Conservation (phyloP, 2,329 filamentous ascomycete species). For the Verticillium nonalfalfae region DNA sequence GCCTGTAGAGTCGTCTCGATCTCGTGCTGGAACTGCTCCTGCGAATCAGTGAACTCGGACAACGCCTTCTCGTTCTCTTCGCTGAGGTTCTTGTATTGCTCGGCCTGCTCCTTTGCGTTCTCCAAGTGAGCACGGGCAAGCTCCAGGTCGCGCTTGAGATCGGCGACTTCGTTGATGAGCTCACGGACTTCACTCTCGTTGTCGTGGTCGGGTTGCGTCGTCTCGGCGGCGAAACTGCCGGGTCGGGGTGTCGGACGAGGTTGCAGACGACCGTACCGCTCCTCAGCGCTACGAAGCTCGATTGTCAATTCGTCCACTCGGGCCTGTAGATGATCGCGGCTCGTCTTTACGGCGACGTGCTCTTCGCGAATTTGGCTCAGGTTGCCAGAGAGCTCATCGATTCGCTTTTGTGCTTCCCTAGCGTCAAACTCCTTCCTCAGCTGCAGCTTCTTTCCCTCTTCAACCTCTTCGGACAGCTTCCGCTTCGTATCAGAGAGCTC, state of each 20-base stretch:
- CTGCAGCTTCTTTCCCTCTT: constrained; percentile 77
- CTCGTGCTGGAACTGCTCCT: constrained; percentile 84
- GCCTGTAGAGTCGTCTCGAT: constrained; percentile 69
- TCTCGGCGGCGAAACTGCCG: constrained; percentile 31
- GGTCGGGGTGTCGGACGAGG: constrained; percentile 66
- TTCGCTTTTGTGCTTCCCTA: constrained; percentile 81
- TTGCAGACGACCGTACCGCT: constrained; percentile 75
- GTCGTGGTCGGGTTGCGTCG: constrained; percentile 39
- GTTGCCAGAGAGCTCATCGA: constrained; percentile 82
- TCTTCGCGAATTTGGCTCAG: constrained; percentile 80
- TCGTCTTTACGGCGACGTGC: constrained; percentile 78
- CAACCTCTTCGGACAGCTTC: constrained; percentile 74
- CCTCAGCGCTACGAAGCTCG: constrained; percentile 83
- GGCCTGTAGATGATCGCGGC: constrained; percentile 80
- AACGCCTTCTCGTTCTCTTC: constrained; percentile 84
- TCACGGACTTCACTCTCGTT: constrained; percentile 66
- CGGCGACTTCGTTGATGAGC: constrained; percentile 73
- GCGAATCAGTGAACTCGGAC: constrained; percentile 68
- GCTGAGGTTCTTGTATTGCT: constrained; percentile 84
- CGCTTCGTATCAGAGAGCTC: constrained; percentile 75
- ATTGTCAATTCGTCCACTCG: constrained; percentile 85
- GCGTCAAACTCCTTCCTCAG: constrained; percentile 86
- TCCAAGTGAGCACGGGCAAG: constrained; percentile 75
- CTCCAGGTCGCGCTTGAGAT: constrained; percentile 83
- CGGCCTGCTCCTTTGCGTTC: constrained; percentile 70